Base-by-base conservation (phyloP, 2,329 filamentous ascomycete genomes). In the Sporothrix protearum region DNA sequence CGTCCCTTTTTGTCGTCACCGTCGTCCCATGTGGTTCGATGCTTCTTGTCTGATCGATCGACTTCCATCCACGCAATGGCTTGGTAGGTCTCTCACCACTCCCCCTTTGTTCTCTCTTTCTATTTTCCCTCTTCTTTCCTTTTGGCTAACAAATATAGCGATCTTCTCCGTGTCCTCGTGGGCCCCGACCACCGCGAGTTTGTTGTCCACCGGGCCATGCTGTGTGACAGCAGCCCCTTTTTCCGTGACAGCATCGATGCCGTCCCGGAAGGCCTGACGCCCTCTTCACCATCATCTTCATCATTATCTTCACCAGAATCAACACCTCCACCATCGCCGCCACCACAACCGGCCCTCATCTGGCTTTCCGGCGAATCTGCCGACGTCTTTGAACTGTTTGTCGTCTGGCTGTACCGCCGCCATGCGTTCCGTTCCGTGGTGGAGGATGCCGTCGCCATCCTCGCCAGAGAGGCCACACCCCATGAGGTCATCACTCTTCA, bases 341-440 rank as follows among this genome's bases (percentile, higher is more conserved):
- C 22, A 7, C 51, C 30, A 36, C 45, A 69, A 70, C 76, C 82
- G 2, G 39, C 59, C n/a, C 59, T 64, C n/a, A 76, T 83, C 45
- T 80, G 78, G 76, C 78, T 83, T 4, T 82, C 84, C 0, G 80
- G 81, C 73, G 84, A 87, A 76, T 82, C 82, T 0, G 79, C 84
- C 22, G 80, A 83, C 76, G 85, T 86, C 81, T 87, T 88, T 75
- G 82, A 83, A 75, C 80, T 87, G 47, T 86, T 87, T 75, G 80
- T 84, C 57, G 79, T 85, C 59, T 87, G 85, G 84, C 81, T 88
- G 30, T 84, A 86, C 76, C 80, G 80, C 25, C 80, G 80, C 4
- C 76, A 77, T 36, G 77, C 77, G 33, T 86, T 86, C 75, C 80
- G 80, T 36, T 73, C 76, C 51, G 80, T 83, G 73, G 79, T 87